These are phyloP conservation scores for Piper longum DNA, from an alignment of 164 flowering plant genomes.

Conservation along the genomic window DNA sequence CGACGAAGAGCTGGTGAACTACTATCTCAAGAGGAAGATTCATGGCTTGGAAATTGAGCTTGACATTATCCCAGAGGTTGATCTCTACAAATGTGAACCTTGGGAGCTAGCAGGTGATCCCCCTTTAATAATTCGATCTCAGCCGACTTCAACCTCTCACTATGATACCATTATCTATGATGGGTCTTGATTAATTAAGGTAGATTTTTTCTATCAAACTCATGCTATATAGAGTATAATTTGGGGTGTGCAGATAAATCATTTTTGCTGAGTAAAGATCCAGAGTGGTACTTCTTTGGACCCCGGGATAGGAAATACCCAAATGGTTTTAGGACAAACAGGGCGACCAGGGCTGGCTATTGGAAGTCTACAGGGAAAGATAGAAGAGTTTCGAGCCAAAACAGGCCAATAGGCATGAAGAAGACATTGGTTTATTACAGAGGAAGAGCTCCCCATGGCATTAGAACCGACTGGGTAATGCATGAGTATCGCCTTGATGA, in stretches of 20 bases:
- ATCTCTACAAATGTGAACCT: constrained; percentile 94
- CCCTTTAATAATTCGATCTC: not conserved
- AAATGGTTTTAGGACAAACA: constrained; percentile 73
- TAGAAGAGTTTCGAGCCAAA: constrained; percentile 49
- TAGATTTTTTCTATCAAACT: too few species aligned
- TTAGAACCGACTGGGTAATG: constrained; percentile 86
- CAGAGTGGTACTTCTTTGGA: constrained; percentile 92
- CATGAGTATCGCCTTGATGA: constrained; percentile 84
- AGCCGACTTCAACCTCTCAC: constrained; percentile 1
- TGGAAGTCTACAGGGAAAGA: constrained; percentile 95
- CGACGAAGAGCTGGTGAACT: constrained; percentile 83
- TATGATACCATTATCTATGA: not conserved
- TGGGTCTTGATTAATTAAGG: not conserved
- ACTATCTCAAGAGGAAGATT: constrained; percentile 76
- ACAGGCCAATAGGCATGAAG: constrained; percentile 71
- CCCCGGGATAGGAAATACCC: constrained; percentile 83
- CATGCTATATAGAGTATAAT: not conserved
- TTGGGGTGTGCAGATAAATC: constrained; percentile 43
- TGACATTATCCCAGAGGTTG: constrained; percentile 84
- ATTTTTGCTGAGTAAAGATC: constrained; percentile 76
- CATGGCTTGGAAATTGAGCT: constrained; percentile 71
- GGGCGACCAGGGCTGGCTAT: constrained; percentile 82
- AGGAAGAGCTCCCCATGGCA: constrained; percentile 75
- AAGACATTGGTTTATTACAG: constrained; percentile 68
- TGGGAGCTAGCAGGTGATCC: constrained; percentile 71